A percentile compares a stretch with the other conserved stretches of the same genome.
phyloP scores from a whole-genome alignment of 2,329 filamentous ascomycete genomes.

The Aureobasidium vineae region DNA sequence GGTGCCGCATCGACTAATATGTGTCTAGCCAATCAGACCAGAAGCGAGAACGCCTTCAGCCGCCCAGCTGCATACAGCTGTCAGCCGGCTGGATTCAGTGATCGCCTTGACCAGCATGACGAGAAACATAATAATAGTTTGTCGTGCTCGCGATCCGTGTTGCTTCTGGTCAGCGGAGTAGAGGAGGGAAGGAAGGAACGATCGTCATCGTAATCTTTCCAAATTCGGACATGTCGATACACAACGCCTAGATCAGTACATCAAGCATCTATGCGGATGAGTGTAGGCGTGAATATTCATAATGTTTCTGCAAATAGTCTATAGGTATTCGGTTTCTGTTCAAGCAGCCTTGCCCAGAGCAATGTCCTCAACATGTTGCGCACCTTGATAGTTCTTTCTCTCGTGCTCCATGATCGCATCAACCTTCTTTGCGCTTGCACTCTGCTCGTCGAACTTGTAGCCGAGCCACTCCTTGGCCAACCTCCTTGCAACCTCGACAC shows the following conservation, averaged over 20 bases:
- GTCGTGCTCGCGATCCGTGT: too few species aligned
- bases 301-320: not conserved
- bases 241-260: too few species aligned
- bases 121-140: not conserved
- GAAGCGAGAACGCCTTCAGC: not conserved
- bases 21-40: not conserved
- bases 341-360: not conserved
- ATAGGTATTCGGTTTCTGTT: not conserved
- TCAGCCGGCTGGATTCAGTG: not conserved
- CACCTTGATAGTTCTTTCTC: slow-evolving; percentile 39
- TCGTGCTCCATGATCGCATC: slow-evolving; percentile 51
- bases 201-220: too few species aligned
- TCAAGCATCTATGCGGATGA: too few species aligned
- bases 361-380: slow-evolving; percentile 25
- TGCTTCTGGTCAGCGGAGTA: too few species aligned
- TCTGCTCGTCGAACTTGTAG: slow-evolving; percentile 72
- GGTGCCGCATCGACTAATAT: not conserved
- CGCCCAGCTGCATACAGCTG: not conserved
- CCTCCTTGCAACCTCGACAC: slow-evolving; percentile 73
- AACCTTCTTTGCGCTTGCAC: slow-evolving; percentile 60
- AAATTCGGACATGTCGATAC: too few species aligned
- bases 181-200: too few species aligned
- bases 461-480: slow-evolving; percentile 78
- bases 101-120: not conserved
- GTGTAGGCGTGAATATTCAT: not conserved